Percentiles rank a stretch among this genome's conserved stretches.
These are phyloP conservation scores for Panicum miliaceum DNA, from an alignment of 176 grass and related monocot genomes.

Conservation along the genomic window DNA sequence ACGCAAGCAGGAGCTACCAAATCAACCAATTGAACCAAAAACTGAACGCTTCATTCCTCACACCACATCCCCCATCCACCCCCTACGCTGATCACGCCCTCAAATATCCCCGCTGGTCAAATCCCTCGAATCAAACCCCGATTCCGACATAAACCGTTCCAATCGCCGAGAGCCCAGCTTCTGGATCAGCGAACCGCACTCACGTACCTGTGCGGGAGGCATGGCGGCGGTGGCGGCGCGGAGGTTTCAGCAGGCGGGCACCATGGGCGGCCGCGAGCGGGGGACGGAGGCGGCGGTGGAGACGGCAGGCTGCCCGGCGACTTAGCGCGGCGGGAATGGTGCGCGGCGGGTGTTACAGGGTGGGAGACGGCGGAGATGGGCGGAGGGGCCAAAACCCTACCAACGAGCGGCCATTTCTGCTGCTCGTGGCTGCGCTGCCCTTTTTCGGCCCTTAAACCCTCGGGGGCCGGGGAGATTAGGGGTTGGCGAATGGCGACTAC, in stretches of 20 bases:
- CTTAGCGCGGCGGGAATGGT: background rate
- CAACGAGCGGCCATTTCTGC: constrained; percentile 30
- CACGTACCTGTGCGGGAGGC: background rate
- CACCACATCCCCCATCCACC: background rate
- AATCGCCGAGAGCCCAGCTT: background rate
- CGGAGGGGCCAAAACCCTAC: constrained; percentile 5
- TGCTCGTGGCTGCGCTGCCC: background rate
- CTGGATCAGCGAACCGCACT: background rate
- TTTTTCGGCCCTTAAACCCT: constrained; percentile 26
- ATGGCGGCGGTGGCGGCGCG: constrained; percentile 12
- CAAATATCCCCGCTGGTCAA: background rate
- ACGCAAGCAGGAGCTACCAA: background rate
- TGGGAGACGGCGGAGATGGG: constrained; percentile 7
- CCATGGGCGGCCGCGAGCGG: background rate
- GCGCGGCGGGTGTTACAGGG: background rate
- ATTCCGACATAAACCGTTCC: background rate
- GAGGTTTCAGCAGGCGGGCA: background rate
- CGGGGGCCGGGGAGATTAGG: background rate
- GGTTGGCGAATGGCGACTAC: background rate
- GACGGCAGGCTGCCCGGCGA: background rate
- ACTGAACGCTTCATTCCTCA: background rate
- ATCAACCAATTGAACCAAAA: constrained; percentile 5
- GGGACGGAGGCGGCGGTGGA: background rate
- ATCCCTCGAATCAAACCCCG: background rate
- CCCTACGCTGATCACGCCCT: background rate